phyloP scores from a whole-genome alignment of 2,329 filamentous ascomycete species.

The Aureobasidium sp. region DNA sequence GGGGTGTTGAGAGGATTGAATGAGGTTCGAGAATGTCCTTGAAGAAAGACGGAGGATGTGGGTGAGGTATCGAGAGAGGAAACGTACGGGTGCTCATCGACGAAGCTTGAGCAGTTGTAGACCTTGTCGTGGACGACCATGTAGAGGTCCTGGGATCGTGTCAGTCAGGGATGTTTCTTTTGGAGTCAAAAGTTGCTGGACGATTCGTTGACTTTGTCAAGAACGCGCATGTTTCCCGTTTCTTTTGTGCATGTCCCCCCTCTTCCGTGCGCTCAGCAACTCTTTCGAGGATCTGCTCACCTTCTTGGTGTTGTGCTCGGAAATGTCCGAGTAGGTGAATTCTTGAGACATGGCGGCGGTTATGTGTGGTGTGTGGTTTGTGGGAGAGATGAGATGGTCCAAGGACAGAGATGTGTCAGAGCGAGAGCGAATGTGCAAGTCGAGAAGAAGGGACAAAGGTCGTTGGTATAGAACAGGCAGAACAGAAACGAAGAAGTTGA shows the following conservation, averaged over 20 bases:
- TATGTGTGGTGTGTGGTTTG: background rate
- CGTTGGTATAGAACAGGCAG: background rate
- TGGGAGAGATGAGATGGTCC: background rate
- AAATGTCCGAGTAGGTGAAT: constrained; percentile 72
- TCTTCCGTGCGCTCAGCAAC: background rate
- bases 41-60: background rate
- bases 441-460: background rate
- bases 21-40: background rate
- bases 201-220: background rate
- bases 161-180: background rate
- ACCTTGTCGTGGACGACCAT: constrained; percentile 93
- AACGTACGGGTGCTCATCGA: constrained; percentile 90
- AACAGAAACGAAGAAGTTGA: constrained; percentile 7
- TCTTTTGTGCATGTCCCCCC: background rate
- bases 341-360: constrained; percentile 43
- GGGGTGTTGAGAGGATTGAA: background rate
- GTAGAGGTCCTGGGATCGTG: constrained; percentile 55
- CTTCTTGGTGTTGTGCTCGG: constrained; percentile 83
- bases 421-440: background rate
- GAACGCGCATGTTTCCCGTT: background rate
- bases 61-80: constrained; percentile 4
- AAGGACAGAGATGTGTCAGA: background rate
- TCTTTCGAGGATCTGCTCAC: background rate
- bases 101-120: constrained; percentile 80
- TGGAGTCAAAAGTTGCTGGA: background rate